phyloP scores from a whole-genome alignment of 805 yeast genomes.

The Ascoidea asiatica region DNA sequence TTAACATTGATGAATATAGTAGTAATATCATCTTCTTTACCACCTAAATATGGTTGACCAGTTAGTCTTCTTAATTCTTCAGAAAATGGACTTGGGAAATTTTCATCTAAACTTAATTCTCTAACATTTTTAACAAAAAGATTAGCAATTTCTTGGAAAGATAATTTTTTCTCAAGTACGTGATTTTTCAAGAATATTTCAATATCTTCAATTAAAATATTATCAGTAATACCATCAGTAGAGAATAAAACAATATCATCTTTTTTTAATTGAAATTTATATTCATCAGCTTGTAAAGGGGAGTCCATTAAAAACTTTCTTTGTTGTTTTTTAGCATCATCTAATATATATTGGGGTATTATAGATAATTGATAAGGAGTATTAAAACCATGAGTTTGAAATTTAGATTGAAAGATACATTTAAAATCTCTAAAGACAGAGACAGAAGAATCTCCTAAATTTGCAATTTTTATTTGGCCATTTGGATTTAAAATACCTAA shows the following conservation, averaged over 20 bases:
- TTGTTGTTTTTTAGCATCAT: conserved; percentile 39
- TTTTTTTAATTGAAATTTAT: conserved; percentile 47
- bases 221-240: conserved; percentile 91
- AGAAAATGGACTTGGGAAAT: conserved; percentile 76
- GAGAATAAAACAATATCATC: conserved; percentile 76
- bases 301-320: conserved; percentile 55
- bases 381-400: conserved; percentile 79
- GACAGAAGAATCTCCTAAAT: conserved; percentile 92
- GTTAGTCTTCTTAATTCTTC: conserved; percentile 56
- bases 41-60: conserved; percentile 68
- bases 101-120: conserved; percentile 54
- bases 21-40: conserved; percentile 93
- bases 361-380: conserved; percentile 88
- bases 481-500: conserved; percentile 54
- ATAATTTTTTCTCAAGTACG: conserved; percentile 13
- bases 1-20: conserved; percentile 58
- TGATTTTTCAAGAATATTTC: conserved; percentile 51
- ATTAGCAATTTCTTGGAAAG: conserved; percentile 33
- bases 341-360: conserved; percentile 50
- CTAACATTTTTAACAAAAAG: conserved; percentile 55
- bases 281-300: conserved; percentile 58
- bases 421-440: conserved; percentile 62
- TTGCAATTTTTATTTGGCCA: conserved; percentile 49
- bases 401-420: conserved; percentile 51
- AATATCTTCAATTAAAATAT: conserved; percentile 60